Percentiles rank a stretch among this genome's conserved stretches.
Evolutionary conservation across 257 asterid genomes (phyloP).

Genomic region (Perilla frutescens): DNA sequence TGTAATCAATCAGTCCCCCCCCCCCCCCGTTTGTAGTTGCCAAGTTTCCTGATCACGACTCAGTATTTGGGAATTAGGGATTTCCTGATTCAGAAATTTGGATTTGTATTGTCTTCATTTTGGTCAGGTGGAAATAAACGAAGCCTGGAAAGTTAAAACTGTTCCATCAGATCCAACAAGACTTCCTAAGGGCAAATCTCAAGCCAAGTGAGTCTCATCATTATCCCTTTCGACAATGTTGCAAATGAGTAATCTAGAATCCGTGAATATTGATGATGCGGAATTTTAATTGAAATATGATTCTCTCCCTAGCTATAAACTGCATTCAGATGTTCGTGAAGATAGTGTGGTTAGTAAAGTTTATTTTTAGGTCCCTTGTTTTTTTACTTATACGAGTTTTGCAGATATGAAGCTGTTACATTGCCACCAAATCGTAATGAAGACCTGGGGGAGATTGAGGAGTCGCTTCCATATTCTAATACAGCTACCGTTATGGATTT

Average conservation of each 20-base stretch:
- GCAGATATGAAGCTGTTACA: slow-evolving; percentile 66
- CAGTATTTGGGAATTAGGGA: not conserved
- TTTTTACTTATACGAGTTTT: not conserved
- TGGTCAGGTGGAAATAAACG: slow-evolving; percentile 80
- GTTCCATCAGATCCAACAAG: slow-evolving; percentile 67
- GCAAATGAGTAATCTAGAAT: not conserved
- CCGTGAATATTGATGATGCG: slow-evolving; percentile 1
- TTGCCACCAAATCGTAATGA: slow-evolving; percentile 62
- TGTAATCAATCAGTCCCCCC: slow-evolving; percentile 1
- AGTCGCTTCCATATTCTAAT: slow-evolving; percentile 48
- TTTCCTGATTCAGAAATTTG: slow-evolving; percentile 3
- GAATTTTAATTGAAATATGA: slow-evolving; percentile 9
- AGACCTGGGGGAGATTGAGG: slow-evolving; percentile 67
- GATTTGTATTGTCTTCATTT: slow-evolving; percentile 14
- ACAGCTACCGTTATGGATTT: slow-evolving; percentile 59
- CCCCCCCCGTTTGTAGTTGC: not conserved
- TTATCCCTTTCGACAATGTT: slow-evolving; percentile 18
- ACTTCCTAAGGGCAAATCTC: slow-evolving; percentile 70
- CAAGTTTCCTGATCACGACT: slow-evolving; percentile 13
- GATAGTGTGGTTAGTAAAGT: slow-evolving; percentile 14
- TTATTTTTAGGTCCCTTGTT: slow-evolving; percentile 4
- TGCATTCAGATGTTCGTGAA: slow-evolving; percentile 1
- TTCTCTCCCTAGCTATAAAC: not conserved
- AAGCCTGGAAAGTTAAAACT: slow-evolving; percentile 85
- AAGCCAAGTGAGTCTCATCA: slow-evolving; percentile 70